These are phyloP conservation scores for Jacaranda mimosifolia DNA, from an alignment of 257 asterid genomes.

Conservation along the genomic window DNA sequence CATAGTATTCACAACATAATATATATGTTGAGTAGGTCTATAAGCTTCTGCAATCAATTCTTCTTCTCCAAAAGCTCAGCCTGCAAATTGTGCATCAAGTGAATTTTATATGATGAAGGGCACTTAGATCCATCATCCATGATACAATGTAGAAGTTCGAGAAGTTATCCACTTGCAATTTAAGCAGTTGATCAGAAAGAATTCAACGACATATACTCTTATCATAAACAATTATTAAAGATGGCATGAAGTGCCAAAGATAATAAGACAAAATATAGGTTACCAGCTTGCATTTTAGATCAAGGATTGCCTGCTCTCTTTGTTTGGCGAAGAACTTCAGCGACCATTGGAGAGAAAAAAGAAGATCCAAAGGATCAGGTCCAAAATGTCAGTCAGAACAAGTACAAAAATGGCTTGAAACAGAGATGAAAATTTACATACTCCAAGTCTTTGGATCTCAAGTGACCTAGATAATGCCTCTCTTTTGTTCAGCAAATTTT, in stretches of 20 bases:
- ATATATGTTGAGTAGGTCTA: too few species aligned
- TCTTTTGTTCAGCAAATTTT: conserved; percentile 69
- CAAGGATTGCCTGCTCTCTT: conserved; percentile 61
- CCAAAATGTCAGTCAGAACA: conserved; percentile 6
- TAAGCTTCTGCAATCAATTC: too few species aligned
- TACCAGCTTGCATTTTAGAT: conserved; percentile 72
- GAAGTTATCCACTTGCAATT: conserved; percentile 20
- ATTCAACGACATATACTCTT: background rate
- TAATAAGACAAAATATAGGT: conserved; percentile 26
- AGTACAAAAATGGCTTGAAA: conserved; percentile 11
- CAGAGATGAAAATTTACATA: conserved; percentile 49
- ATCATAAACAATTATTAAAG: conserved; percentile 26
- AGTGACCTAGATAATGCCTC: conserved; percentile 85
- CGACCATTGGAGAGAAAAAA: conserved; percentile 54
- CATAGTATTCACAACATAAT: too few species aligned
- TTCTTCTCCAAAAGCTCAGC: too few species aligned
- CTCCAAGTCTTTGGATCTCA: conserved; percentile 90
- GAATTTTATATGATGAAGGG: background rate
- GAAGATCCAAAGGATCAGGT: conserved; percentile 30
- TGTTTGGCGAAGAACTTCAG: conserved; percentile 81
- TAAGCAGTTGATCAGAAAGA: conserved; percentile 7
- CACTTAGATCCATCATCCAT: too few species aligned
- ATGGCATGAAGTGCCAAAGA: background rate
- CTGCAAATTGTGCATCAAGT: too few species aligned
- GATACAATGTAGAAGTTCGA: background rate